phyloP scores from a whole-genome alignment of 2,329 filamentous ascomycete genomes.

The Fusarium beomiforme region DNA sequence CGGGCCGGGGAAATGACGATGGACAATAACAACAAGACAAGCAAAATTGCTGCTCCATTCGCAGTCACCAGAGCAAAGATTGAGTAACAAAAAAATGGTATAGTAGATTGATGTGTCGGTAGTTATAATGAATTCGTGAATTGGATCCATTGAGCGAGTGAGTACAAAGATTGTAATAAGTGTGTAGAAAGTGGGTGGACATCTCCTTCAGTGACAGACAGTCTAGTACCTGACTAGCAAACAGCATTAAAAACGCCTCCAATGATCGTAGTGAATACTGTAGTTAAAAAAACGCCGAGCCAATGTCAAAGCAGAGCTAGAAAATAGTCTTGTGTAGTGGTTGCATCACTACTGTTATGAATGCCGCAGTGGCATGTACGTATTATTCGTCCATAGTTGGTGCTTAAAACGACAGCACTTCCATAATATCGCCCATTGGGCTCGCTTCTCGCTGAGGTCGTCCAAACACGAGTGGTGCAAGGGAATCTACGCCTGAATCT shows the following conservation, averaged over 20 bases:
- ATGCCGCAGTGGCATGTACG: constrained; percentile 1
- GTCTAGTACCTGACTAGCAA: constrained; percentile 32
- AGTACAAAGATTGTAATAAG: not conserved
- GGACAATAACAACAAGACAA: not conserved
- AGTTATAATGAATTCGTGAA: constrained; percentile 3
- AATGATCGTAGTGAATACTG: constrained; percentile 18
- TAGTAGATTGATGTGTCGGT: not conserved
- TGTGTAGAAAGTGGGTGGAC: constrained; percentile 1
- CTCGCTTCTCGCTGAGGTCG: constrained; percentile 26
- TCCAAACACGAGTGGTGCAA: constrained; percentile 35
- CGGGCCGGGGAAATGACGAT: constrained; percentile 1
- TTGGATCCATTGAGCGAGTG: constrained; percentile 9
- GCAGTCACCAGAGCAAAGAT: not conserved
- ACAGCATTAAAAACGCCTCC: constrained; percentile 21
- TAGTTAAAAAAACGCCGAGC: constrained; percentile 14
- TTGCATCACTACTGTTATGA: not conserved
- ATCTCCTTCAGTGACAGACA: constrained; percentile 3
- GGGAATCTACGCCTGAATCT: constrained; percentile 19
- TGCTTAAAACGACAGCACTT: constrained; percentile 29
- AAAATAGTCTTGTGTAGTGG: constrained; percentile 8
- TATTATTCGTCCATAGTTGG: not conserved
- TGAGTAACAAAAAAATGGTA: not conserved
- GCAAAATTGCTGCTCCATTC: not conserved
- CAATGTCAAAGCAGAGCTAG: constrained; percentile 21
- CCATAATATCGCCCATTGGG: constrained; percentile 36